These are phyloP conservation scores for Nannochloris sp. DNA, from an alignment of 139 green algal species.

Conservation along the genomic window DNA sequence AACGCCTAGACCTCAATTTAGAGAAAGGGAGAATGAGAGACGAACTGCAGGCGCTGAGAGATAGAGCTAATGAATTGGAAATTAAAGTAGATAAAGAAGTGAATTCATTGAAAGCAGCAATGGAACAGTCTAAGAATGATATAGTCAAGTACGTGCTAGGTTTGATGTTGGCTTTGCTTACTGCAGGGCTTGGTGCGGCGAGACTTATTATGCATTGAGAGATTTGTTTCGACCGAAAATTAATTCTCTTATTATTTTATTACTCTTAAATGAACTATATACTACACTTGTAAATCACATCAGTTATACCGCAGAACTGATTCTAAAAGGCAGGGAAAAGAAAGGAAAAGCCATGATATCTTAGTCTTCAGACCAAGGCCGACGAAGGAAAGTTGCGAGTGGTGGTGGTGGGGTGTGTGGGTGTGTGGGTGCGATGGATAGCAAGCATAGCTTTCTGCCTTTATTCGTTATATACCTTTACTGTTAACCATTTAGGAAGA, in stretches of 20 bases:
- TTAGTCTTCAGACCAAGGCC: no score
- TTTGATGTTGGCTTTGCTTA: slow-evolving; percentile 47
- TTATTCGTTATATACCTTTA: no score
- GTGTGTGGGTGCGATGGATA: no score
- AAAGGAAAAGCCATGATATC: no score
- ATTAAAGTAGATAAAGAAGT: slow-evolving; percentile 79
- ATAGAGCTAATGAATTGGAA: slow-evolving; percentile 80
- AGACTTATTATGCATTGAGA: slow-evolving; percentile 29
- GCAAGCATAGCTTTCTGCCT: no score
- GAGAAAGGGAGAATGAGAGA: slow-evolving; percentile 91
- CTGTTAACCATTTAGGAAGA: no score
- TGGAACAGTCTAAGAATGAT: slow-evolving; percentile 89
- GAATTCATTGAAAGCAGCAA: slow-evolving; percentile 69
- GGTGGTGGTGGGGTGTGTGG: no score
- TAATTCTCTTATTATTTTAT: background rate
- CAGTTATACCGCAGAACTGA: no score
- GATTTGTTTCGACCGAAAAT: background rate
- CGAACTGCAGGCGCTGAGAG: slow-evolving; percentile 68
- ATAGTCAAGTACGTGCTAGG: slow-evolving; percentile 52
- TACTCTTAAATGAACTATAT: no score
- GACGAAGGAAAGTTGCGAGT: no score
- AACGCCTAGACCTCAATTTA: slow-evolving; percentile 90
- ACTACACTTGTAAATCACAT: no score
- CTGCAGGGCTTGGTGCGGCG: slow-evolving; percentile 41
- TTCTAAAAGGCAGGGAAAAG: no score